Evolutionary conservation across 2,329 filamentous ascomycete genomes (phyloP).

Genomic region (Calonectria multiphialidica): DNA sequence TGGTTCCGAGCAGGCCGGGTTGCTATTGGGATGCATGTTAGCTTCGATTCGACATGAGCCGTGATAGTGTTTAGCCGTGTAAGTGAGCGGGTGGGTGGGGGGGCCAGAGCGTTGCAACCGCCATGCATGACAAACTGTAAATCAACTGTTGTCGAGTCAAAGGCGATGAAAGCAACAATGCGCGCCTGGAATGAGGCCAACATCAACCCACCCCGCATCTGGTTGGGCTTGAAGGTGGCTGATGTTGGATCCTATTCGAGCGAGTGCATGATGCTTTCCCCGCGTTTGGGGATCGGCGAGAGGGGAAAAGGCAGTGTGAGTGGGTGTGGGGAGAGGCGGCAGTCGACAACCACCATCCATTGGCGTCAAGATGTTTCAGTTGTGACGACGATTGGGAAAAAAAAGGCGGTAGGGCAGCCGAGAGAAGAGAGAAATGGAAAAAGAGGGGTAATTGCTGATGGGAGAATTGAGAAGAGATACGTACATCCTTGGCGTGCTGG

Average conservation of each 20-base stretch:
- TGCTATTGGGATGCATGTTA: constrained; percentile 57
- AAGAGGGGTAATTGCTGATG: not conserved
- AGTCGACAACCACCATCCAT: constrained; percentile 17
- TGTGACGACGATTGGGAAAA: constrained; percentile 14
- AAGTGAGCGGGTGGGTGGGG: constrained; percentile 23
- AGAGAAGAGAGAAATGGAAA: constrained; percentile 7
- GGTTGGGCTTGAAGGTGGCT: constrained; percentile 34
- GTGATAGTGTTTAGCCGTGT: constrained; percentile 7
- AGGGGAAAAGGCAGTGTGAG: constrained; percentile 18
- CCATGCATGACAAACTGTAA: constrained; percentile 12
- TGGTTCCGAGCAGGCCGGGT: constrained; percentile 90
- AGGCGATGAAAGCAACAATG: not conserved
- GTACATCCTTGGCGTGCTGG: constrained; percentile 88
- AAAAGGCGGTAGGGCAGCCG: constrained; percentile 17
- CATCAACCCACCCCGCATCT: constrained; percentile 33
- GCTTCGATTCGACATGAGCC: not conserved
- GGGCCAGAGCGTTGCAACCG: constrained; percentile 16
- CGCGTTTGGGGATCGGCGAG: constrained; percentile 45
- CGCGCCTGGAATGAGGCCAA: not conserved
- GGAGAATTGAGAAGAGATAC: constrained; percentile 37
- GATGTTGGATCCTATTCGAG: constrained; percentile 32
- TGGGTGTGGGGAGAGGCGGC: constrained; percentile 28
- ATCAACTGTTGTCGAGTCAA: not conserved
- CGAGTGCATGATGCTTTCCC: constrained; percentile 38
- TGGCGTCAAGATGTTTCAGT: constrained; percentile 10